A percentile compares a stretch with the other conserved stretches of the same genome.
phyloP scores from a whole-genome alignment of 2,329 filamentous ascomycete species.

The Diplodia corticola region DNA sequence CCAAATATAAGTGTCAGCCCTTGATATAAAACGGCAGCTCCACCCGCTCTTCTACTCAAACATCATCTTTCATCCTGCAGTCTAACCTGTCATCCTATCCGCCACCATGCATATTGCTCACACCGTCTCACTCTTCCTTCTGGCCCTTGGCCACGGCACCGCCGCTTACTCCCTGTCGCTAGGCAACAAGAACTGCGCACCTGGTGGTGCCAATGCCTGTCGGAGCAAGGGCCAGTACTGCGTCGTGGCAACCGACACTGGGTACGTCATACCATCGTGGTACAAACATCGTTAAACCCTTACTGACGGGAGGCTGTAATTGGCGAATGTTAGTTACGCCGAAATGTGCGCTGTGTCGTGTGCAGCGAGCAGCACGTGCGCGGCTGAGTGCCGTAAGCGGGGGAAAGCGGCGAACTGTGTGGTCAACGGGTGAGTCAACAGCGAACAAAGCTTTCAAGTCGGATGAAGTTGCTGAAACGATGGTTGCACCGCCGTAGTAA shows the following conservation, averaged over 20 bases:
- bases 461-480: too few relatives aligned
- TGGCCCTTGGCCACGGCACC: not conserved
- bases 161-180: not conserved
- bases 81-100: too few relatives aligned
- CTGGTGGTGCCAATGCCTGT: not conserved
- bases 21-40: too few relatives aligned
- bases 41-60: too few relatives aligned
- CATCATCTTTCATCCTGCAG: too few relatives aligned
- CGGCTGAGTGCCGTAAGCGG: not conserved
- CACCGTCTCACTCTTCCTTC: not conserved
- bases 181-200: not conserved
- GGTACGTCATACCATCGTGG: not conserved
- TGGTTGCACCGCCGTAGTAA: too few relatives aligned
- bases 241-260: not conserved
- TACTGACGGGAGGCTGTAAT: not conserved
- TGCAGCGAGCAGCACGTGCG: not conserved
- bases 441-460: too few relatives aligned
- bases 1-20: too few relatives aligned
- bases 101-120: not conserved
- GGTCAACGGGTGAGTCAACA: not conserved
- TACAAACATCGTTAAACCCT: rapidly evolving
- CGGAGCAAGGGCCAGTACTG: not conserved
- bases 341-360: not conserved
- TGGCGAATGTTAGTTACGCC: not conserved
- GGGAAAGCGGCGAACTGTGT: not conserved